Evolutionary conservation across 2,329 filamentous ascomycete species (phyloP).

Genomic region (Pseudophaeomoniella oleicola): DNA sequence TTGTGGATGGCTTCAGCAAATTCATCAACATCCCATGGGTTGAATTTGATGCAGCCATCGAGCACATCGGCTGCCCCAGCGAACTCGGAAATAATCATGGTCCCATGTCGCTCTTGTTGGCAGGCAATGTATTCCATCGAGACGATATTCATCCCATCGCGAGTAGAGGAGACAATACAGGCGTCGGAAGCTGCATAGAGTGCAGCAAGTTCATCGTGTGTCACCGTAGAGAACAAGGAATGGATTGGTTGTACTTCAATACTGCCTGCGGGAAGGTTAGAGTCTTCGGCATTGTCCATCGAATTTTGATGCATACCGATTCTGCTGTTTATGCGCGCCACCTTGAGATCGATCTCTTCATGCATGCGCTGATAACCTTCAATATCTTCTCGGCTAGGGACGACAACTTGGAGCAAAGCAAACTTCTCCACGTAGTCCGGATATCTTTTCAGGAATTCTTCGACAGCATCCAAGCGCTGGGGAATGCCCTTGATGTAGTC

Average conservation of each 20-base stretch:
- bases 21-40: constrained; percentile 91
- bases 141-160: constrained; percentile 95
- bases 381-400: constrained; percentile 62
- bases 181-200: constrained; percentile 80
- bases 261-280: constrained; percentile 51
- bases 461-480: constrained; percentile 74
- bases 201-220: constrained; percentile 87
- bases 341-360: constrained; percentile 79
- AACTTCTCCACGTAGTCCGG: constrained; percentile 86
- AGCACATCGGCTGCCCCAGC: constrained; percentile 86
- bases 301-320: constrained; percentile 58
- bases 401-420: constrained; percentile 75
- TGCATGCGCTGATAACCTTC: constrained; percentile 91
- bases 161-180: constrained; percentile 75
- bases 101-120: constrained; percentile 70
- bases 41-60: constrained; percentile 77
- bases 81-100: constrained; percentile 88
- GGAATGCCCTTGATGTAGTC: constrained; percentile 91
- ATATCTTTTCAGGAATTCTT: constrained; percentile 76
- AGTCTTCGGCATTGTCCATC: constrained; percentile 3
- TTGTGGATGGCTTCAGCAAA: constrained; percentile 76
- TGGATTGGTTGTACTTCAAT: constrained; percentile 95
- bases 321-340: constrained; percentile 85
- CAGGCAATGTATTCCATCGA: constrained; percentile 94
- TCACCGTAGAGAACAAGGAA: constrained; percentile 85